Evolutionary conservation across 1,284 basidiomycete genomes (phyloP), one percentile per base, ranked within the genome.

Genomic region (Pascua sp.): DNA sequence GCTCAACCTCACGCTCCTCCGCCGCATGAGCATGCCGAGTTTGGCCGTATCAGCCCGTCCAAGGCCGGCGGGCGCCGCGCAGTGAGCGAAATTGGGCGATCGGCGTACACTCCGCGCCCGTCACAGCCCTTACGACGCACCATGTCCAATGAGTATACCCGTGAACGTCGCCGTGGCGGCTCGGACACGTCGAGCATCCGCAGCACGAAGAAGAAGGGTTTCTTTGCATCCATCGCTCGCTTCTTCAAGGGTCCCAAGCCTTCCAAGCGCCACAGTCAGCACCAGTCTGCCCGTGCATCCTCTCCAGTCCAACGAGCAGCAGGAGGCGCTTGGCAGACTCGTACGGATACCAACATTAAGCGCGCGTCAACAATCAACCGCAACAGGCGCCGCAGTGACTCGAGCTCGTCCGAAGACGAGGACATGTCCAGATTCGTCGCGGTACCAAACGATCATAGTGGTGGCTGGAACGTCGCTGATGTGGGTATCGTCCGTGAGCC

Each of bases 311-410:
- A 32, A 32, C 24, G 24, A 32, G 40, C 46, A 40, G 56, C 57
- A 10, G 53, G 60, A 15, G 55, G 68, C 15, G 66, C 65, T 4
- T 77, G 76, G 76, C 58, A 65, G 17, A 77, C 76, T 9, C 57
- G 76, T 47, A 77, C 76, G 2, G 72, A 77, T 57, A 55, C 59
- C 18, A 76, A 76, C 59, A 53, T 76, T 52, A 72, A 71, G 60
- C 68, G 71, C 7, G 53, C 59, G 11, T 49, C 60, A 10, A 47
- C 57, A 15, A 24, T 12, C 68, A 66, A 8, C 49, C 62, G 57
- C 17, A 56, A 60, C 24, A 55, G 64, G 10, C 51, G 62, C 10
- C 61, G 65, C 11, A 68, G 65, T 44, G 71, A 73, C 44, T 71
- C 68, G 32, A 67, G 64, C 37, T 67, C 64, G 36, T 68, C 70